Evolutionary conservation across 768 basidiomycete species (phyloP), one percentile per base, ranked within the genome.

Genomic region (Lentinula sp.): DNA sequence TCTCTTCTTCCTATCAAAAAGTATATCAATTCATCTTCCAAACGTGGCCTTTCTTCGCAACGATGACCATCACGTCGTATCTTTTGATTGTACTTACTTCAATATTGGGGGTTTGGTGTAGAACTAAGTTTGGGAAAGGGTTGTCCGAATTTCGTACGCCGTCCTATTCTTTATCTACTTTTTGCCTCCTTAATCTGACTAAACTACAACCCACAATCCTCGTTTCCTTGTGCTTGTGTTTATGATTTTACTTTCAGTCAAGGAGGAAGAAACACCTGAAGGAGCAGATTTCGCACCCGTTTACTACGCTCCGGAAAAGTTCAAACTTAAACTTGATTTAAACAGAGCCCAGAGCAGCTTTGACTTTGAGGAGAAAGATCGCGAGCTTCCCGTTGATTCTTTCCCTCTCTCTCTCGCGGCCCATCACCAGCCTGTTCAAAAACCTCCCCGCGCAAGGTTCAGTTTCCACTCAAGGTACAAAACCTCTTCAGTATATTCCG

Each of bases 61-160:
- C 77, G 5, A 70, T 84, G 62, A 62, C 64, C 7, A 53, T 68
- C 8, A 43, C 77, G 4, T 68, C 81, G 0, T 80, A 78, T 62
- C 53, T 77, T 28, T 67, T 83, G 15, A 68, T 78, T 36, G 66
- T 81, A 7, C 63, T 70, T 6, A 79, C 80, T 4, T 71, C 75
- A n/a, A 61, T 72, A 35, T 63, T 84, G 9, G 81, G 77, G 6
- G 49, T 83, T 48, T 50, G 79, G n/a, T 85, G 83, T 68, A 74
- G 82, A 56, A 60, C 78, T 33, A 78, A 84, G 64, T 86, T 84
- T 65, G 83, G 80, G 9, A 80, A 77, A 65, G 84, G 83, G 1
- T 73, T 85, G 9, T 75, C 76, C 4, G 79, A 84, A 35, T 85
- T 78, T 63, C 69, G 84, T 84, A 68, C 71, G 80, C 66, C 2